Evolutionary conservation across 2,329 filamentous ascomycete genomes (phyloP), one percentile per base, ranked within the genome.

Genomic region (Aspergillus ochraceoroseus): DNA sequence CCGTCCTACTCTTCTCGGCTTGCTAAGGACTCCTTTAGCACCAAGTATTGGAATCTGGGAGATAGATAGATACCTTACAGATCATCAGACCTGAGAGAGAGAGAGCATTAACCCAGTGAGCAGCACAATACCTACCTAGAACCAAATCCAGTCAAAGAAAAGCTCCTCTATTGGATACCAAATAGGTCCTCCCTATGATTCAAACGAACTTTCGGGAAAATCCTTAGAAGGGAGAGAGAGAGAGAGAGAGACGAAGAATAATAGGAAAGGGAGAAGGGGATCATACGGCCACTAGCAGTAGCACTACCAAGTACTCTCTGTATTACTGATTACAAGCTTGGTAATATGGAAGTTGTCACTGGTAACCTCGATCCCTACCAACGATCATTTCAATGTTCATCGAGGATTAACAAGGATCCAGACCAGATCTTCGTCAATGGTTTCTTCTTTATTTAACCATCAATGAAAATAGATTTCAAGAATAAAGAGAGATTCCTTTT

Each of bases 201-300:
- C n/a, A 38, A 23, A 39, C 31, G 17, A 32, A 26, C 41, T 44
- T 31, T 39, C 35, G 46, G 40, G 35, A 46, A 19, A 44, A 44
- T 44, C 41, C 35, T 41, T 17, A 41, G 32, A 31, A 27, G 17
- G 20, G 35, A 34, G 23, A n/a, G n/a, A n/a, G n/a, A n/a, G n/a
- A n/a, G n/a, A n/a, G n/a, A n/a, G n/a, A n/a, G n/a, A 33, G 25
- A 44, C 33, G 42, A 46, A 46, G 45, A 47, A 47, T 37, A 48
- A 38, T 47, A 49, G 48, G 41, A 43, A 47, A 34, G 34, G 36
- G 32, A 34, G 33, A 44, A n/a, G n/a, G n/a, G 31, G 38, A 49
- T 51, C 45, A 41, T 41, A 38, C 46, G 18, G 30, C 38, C 43
- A 47, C 48, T 47, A 51, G 48, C 20, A 22, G 20, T 22, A 22